Evolutionary conservation across 768 basidiomycete species (phyloP), one percentile per base, ranked within the genome.

Genomic region (Termitomyces sp.): DNA sequence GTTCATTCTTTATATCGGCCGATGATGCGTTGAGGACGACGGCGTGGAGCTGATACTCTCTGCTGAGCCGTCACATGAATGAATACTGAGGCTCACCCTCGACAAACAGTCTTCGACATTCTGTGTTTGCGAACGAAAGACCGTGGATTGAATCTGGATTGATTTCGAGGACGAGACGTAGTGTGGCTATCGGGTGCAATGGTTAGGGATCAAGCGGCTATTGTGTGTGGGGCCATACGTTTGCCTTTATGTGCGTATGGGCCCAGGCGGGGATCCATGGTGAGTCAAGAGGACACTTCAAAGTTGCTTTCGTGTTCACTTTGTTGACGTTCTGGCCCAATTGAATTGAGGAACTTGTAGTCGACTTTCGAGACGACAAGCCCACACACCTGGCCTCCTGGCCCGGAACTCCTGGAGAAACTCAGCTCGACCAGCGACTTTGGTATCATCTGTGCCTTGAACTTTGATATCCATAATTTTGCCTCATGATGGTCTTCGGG

Each of bases 391-490:
- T 92, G 91, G 16, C 91, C 91, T 38, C 91, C 91, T 6, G 91
- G 91, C 26, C 91, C 91, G 4, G 91, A 91, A 64, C 91, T 93
- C 54, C 90, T 77, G 5, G 89, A 82, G 65, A 90, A 93, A 0
- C 82, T 77, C 28, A 93, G 63, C 44, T 87, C 81, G 0, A 91
- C 88, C 20, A 78, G 50, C 36, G 72, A 71, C 61, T 73, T 82
- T 0, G 84, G 84, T 40, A 89, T 79, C 3, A 69, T 64, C 12
- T 67, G 65, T 8, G 64, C 59, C 49, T 74, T 77, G 69, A 90
- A 89, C 20, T 67, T 60, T 1, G 72, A 65, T 33, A 86, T 66
- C 88, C 89, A 91, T 36, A 64, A 64, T 16, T 79, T 76, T 9
- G 87, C 89, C 56, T 75, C 68, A 6, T 72, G 68, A 13, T 68